Percentiles rank a stretch among this genome's conserved stretches.
phyloP scores from a whole-genome alignment of 768 basidiomycete species.

The Pisolithus albus region DNA sequence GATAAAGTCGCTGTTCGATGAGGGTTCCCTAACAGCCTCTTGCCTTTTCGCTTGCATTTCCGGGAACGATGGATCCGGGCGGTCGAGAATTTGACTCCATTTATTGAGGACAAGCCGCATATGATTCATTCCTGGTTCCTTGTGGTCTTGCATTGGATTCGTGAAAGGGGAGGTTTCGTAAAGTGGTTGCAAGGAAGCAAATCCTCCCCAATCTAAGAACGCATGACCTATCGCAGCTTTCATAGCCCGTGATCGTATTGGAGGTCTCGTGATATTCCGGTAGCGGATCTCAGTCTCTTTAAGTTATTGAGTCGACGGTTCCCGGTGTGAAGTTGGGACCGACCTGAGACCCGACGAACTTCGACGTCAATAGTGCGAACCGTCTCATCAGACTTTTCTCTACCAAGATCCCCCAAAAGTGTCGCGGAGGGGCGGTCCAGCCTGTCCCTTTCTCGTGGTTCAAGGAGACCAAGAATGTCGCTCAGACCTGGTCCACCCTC shows the following conservation, averaged over 20 bases:
- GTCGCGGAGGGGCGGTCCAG: neutral
- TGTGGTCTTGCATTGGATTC: slow-evolving; percentile 8
- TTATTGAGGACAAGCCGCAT: slow-evolving; percentile 29
- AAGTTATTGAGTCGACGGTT: neutral
- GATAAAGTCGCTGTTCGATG: slow-evolving; percentile 1
- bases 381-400: neutral
- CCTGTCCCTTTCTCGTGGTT: slow-evolving; percentile 6
- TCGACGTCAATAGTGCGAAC: slow-evolving; percentile 6
- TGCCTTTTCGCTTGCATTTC: slow-evolving; percentile 16
- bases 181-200: slow-evolving; percentile 24
- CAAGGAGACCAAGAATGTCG: slow-evolving; percentile 25
- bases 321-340: slow-evolving; percentile 1
- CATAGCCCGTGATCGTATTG: slow-evolving; percentile 23
- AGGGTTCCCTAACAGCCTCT: neutral
- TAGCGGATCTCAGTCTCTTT: slow-evolving; percentile 17
- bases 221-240: slow-evolving; percentile 24
- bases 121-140: slow-evolving; percentile 14
- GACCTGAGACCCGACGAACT: slow-evolving; percentile 21
- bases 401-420: no score
- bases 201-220: slow-evolving; percentile 29
- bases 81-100: slow-evolving; percentile 28
- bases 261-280: slow-evolving; percentile 17
- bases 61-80: slow-evolving; percentile 27
- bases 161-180: slow-evolving; percentile 24
- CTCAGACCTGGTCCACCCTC: slow-evolving; percentile 30